Base-by-base conservation (phyloP, 306 rosid genomes). In the Leucaena leucocephala region DNA sequence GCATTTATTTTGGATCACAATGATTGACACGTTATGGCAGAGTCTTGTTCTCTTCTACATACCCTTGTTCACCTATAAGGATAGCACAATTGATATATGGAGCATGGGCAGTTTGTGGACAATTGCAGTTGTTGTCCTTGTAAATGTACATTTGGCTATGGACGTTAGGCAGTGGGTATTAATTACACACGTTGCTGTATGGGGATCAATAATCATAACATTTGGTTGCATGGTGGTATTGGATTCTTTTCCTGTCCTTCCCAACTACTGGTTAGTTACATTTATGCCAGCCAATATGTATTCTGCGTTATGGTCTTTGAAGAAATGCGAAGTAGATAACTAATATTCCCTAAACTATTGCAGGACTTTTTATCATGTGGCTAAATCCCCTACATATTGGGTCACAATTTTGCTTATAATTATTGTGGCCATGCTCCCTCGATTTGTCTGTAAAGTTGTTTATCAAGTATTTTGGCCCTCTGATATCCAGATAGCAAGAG, bases 21-120 rank as follows among this genome's bases (percentile, higher is more conserved):
- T 96, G 98, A 79, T 90, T 39, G 99, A 96, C 90, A 96, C 98
- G 33, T 79, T 96, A 55, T 96, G 99, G 99, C 99, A 96, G 91
- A 96, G 99, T 85, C 94, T 96, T 73, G 97, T 89, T 84, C 93
- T 90, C 76, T 93, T 91, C 84, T 96, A 89, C 79, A 49, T 85
- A 34, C 99, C 99, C 19, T 46, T 91, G 76, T 90, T 89, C 85
- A 87, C 91, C 57, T 96, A 91, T 76, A 87, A 85, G 89, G 96
- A 89, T 80, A 90, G 98, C 82, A 57, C 97, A 44, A 89, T 96
- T 19, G 99, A 96, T 82, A 85, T 92, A 74, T 96, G 97, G 96
- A 91, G 99, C 87, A 87, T 96, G 85, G 99, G 99, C 65, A 92
- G 97, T 78, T 82, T 96, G 86, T 96, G 99, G 99, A 96, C 99